Evolutionary conservation across 208 protist species (phyloP).

Genomic region (Tetramitus jugosus): DNA sequence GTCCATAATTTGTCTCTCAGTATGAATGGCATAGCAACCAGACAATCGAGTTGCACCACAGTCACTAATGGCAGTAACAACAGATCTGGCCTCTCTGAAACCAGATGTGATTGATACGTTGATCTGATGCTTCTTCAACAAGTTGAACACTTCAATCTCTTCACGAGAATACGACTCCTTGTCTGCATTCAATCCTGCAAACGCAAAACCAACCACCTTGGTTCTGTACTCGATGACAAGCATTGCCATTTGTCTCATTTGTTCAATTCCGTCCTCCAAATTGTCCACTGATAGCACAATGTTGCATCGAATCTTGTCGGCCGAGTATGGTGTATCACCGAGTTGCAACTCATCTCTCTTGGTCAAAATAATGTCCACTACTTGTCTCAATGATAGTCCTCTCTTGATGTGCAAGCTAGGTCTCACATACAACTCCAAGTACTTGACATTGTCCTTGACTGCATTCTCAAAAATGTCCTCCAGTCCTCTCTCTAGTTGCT

Average conservation of each 20-base stretch:
- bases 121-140: constrained; percentile 11
- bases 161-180: not conserved
- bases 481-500: not conserved
- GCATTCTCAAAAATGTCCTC: constrained; percentile 6
- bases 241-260: not conserved
- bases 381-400: not conserved
- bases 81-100: not conserved
- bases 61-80: not conserved
- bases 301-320: no score
- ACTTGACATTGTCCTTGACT: not conserved
- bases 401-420: not conserved
- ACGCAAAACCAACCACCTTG: not conserved
- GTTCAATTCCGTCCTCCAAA: not conserved
- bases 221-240: not conserved
- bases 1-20: not conserved
- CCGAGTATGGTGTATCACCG: no score
- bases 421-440: not conserved
- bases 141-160: not conserved
- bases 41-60: not conserved
- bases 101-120: not conserved
- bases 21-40: not conserved
- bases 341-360: constrained; percentile 5
- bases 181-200: not conserved
- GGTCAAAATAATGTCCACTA: not conserved
- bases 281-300: not conserved